A percentile compares a stretch with the other conserved stretches of the same genome.
These are phyloP conservation scores for Phytophthora crassamura DNA, from an alignment of 352 stramenopile species.

Conservation along the genomic window DNA sequence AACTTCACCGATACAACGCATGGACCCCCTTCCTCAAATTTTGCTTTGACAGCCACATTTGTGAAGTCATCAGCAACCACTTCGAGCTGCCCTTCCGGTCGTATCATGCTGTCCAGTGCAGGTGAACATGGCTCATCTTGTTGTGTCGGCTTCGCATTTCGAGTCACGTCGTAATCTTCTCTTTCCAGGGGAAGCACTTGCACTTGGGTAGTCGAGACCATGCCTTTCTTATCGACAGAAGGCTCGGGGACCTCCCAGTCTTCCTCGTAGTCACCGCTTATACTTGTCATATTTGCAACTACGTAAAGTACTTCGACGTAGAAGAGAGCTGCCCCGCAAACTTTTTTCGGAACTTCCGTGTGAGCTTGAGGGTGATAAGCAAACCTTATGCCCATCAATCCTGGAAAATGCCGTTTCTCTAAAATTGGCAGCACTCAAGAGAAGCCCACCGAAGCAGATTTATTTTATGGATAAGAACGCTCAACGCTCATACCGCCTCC, in stretches of 20 bases:
- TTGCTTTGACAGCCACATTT: neutral
- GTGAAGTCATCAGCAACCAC: neutral
- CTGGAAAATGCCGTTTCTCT: constrained; percentile 9
- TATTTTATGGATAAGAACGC: constrained; percentile 16
- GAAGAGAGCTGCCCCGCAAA: neutral
- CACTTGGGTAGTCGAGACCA: constrained; percentile 4
- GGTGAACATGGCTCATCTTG: neutral
- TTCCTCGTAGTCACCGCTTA: constrained; percentile 27
- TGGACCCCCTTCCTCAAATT: neutral
- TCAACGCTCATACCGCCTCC: neutral
- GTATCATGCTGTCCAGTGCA: neutral
- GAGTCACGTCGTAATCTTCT: constrained; percentile 10
- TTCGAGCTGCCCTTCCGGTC: neutral
- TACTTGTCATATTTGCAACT: constrained; percentile 14
- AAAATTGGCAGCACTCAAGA: constrained; percentile 22
- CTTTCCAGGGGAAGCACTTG: constrained; percentile 14
- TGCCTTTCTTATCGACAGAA: constrained; percentile 14
- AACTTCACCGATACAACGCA: neutral
- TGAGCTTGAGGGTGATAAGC: neutral
- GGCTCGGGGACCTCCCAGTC: constrained; percentile 24
- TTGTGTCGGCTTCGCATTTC: constrained; percentile 14
- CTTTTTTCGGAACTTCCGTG: constrained; percentile 3
- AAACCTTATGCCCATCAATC: constrained; percentile 5
- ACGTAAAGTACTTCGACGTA: no score
- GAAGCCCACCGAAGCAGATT: neutral